Percentiles rank a stretch among this genome's conserved stretches.
Evolutionary conservation across 169 alveolate genomes (phyloP).

Genomic region (Eimeria acervulina): DNA sequence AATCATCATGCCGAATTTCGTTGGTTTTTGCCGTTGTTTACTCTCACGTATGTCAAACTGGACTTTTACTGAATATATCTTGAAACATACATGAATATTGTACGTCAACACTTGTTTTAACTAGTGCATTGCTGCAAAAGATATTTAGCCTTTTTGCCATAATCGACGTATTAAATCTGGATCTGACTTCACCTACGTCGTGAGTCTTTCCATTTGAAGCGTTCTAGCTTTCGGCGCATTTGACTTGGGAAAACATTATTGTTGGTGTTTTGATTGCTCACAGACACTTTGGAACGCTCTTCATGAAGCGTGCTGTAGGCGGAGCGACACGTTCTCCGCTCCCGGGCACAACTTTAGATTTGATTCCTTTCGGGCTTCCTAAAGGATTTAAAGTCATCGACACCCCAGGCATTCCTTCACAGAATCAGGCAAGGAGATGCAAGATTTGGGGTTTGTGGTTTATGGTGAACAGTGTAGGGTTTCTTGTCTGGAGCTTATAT

Average conservation of each 20-base stretch:
- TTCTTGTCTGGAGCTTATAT: neutral
- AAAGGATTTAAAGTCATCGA: conserved; percentile 91
- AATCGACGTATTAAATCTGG: no score
- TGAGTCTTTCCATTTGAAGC: no score
- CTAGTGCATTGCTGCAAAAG: no score
- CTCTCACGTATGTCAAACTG: no score
- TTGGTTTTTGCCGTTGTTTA: no score
- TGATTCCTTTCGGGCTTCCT: conserved; percentile 91
- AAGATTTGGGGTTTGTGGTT: conserved; percentile 16
- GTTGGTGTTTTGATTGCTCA: neutral
- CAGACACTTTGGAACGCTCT: conserved; percentile 82
- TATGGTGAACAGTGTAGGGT: neutral
- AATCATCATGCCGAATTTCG: no score
- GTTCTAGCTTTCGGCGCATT: neutral
- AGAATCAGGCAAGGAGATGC: conserved; percentile 85
- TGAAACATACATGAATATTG: no score
- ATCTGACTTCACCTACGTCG: no score
- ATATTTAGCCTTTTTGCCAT: no score
- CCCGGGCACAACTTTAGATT: conserved; percentile 93
- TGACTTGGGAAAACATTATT: neutral
- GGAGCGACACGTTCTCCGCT: conserved; percentile 93
- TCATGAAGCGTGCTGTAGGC: conserved; percentile 85
- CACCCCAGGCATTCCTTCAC: conserved; percentile 93
- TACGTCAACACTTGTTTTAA: no score
- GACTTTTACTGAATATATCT: no score